Base-by-base conservation (phyloP, 768 basidiomycete species). In the Russula compacta region DNA sequence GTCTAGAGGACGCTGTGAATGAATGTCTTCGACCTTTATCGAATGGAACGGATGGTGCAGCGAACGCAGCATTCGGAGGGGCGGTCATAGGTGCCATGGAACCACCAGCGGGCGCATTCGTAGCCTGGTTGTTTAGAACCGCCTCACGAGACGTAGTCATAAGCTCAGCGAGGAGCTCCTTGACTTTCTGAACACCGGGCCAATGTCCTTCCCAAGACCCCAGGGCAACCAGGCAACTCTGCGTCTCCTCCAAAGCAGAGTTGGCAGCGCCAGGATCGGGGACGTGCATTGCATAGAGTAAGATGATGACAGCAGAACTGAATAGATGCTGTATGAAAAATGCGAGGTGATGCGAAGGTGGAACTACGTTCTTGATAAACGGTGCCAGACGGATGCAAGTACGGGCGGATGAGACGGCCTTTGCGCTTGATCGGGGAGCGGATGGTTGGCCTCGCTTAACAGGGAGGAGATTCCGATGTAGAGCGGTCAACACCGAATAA, bases 251-350 rank as follows among this genome's bases (percentile, higher is more conserved):
- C 84, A 92, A 85, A 12, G 91, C 90, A 12, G 83, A 78, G 33
- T 77, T 71, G n/a, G 84, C 82, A 44, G 83, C 81, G 46, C 80
- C 78, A 11, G 79, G 69, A 56, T 92, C 90, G 2, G 83, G 69
- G 5, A 84, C 81, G 71, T 92, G 91, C 89, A 93, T 92, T 38
- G 91, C 87, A 70, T 86, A 92, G 7, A 94, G 76, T 56, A 92
- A 73, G 58, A 91, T 83, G 69, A 94, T 89, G 60, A 91, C 89
- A 2, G 89, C 87, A 40, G 87, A 92, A 68, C 89, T 92, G 77
- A 92, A 92, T 24, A 93, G 78, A 66, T 89, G 89, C 67, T 94
- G 92, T 44, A 92, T 89, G 78, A 88, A 92, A 73, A 92, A 90
- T 4, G 90, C 89, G 47, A 92, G 79, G 70, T 92, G 89, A 67